A percentile compares a stretch with the other conserved stretches of the same genome.
Conservation (phyloP, 805 yeast species). For the Schwanniomyces polymorphus region DNA sequence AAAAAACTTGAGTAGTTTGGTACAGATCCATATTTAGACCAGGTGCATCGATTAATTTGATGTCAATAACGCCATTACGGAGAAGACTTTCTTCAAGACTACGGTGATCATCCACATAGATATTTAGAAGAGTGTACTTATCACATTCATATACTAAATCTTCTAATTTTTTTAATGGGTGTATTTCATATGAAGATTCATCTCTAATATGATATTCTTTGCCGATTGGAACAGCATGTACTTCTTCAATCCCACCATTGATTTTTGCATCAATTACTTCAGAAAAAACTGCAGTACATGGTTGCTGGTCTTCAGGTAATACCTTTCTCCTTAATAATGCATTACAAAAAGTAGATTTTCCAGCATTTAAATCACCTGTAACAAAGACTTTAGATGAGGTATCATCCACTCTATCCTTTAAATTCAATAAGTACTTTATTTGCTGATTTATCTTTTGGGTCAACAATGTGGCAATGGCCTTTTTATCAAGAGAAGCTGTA, state of each 20-base stretch:
- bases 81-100: constrained; percentile 67
- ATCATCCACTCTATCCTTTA: constrained; percentile 84
- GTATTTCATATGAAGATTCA: constrained; percentile 63
- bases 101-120: constrained; percentile 79
- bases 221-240: constrained; percentile 80
- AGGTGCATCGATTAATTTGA: constrained; percentile 93
- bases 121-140: constrained; percentile 67
- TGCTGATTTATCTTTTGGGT: constrained; percentile 68
- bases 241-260: constrained; percentile 79
- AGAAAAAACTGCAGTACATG: constrained; percentile 94
- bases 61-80: constrained; percentile 88
- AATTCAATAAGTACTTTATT: constrained; percentile 62
- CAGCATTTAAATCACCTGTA: constrained; percentile 96
- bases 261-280: constrained; percentile 84
- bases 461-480: constrained; percentile 67
- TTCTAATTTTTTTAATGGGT: constrained; percentile 55
- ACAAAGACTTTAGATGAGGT: constrained; percentile 91
- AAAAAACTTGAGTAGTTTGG: constrained; percentile 92
- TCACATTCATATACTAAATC: constrained; percentile 75
- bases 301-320: constrained; percentile 96
- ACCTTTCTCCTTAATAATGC: constrained; percentile 75
- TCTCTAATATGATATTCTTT: constrained; percentile 51
- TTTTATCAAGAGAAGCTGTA: constrained; percentile 60
- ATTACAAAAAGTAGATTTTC: constrained; percentile 94
- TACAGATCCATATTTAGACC: constrained; percentile 91